These are phyloP conservation scores for Emericellopsis terricola DNA, from an alignment of 495 filamentous ascomycete genomes.

Conservation along the genomic window DNA sequence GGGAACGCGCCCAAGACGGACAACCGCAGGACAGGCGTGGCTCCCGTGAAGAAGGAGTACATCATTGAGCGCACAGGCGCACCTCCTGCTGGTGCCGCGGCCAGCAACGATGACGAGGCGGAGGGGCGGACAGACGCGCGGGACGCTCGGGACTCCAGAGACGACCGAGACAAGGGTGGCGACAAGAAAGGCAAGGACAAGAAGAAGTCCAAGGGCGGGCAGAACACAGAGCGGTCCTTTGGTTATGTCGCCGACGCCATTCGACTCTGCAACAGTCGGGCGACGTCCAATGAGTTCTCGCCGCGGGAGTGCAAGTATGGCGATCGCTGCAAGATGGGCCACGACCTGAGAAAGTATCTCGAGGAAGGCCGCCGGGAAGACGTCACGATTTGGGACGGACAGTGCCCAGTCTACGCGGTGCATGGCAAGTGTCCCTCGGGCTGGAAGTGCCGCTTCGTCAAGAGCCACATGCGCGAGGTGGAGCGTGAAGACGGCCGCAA, in stretches of 20 bases:
- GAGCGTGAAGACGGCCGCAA: conserved; percentile 57
- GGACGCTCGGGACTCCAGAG: conserved; percentile 9
- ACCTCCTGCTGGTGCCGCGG: conserved; percentile 7
- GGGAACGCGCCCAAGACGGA: too few species aligned
- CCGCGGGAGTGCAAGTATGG: conserved; percentile 55
- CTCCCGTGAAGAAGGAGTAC: conserved; percentile 73
- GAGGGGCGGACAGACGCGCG: conserved; percentile 33
- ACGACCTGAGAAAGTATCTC: conserved; percentile 72
- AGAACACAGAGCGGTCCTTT: conserved; percentile 77
- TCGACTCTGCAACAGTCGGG: conserved; percentile 55
- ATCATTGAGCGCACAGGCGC: conserved; percentile 7
- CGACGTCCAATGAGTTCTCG: conserved; percentile 53
- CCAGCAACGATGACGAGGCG: conserved; percentile 45
- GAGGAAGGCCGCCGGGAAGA: conserved; percentile 66
- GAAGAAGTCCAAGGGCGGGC: conserved; percentile 55
- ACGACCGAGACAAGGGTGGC: conserved; percentile 11
- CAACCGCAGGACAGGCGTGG: conserved; percentile 56
- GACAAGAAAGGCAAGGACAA: conserved; percentile 25
- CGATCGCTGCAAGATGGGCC: conserved; percentile 57
- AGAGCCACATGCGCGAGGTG: conserved; percentile 62
- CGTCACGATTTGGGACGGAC: conserved; percentile 49
- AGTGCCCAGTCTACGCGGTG: conserved; percentile 65
- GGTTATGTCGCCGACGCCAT: conserved; percentile 62
- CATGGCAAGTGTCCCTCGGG: conserved; percentile 61
- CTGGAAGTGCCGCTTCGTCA: conserved; percentile 84